Evolutionary conservation across 345 rosid species (phyloP), one percentile per base, ranked within the genome.

Genomic region (Cardiospermum halicacabum): DNA sequence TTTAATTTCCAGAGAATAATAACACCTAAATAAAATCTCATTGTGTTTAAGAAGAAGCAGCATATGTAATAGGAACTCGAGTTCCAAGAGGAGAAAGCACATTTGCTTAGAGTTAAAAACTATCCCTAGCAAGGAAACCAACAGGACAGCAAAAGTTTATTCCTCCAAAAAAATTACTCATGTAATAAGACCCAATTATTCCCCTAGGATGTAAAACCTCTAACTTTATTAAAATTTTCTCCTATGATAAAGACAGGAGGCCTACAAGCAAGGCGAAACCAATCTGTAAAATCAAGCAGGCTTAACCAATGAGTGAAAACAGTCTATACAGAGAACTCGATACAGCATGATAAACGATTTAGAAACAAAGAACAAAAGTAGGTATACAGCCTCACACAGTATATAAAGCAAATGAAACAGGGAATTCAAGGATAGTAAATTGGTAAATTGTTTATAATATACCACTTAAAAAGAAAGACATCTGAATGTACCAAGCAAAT

Each of bases 261-360:
- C n/a, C 59, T 64, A 15, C 59, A 64, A 64, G 68, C 34, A 50
- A n/a, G n/a, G n/a, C n/a, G 22, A 11, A 4, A 32, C 24, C 9
- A 24, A 36, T 21, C 45, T 19, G 32, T 31, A 31, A 50, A 40
- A 62, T 4, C 28, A 16, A 63, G 45, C 65, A 36, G 27, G 21
- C 22, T 9, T 7, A 51, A 28, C 56, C 37, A 24, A 7, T 39
- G 64, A 10, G 28, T 53, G 10, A 47, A 39, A 50, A 50, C 24
- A 34, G 13, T 25, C 53, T 16, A 19, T 21, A 47, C 22, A 37
- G 11, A 45, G n/a, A 26, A 61, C 40, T 25, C 18, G 28, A 6
- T 36, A 12, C 22, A 28, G 45, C 36, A 60, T 21, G 31, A 6
- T 25, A 34, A 37, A 53, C 19, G n/a, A 18, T 8, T 42, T 54